These are phyloP conservation scores for Durio zibethinus DNA, from an alignment of 345 rosid genomes.

Conservation along the genomic window DNA sequence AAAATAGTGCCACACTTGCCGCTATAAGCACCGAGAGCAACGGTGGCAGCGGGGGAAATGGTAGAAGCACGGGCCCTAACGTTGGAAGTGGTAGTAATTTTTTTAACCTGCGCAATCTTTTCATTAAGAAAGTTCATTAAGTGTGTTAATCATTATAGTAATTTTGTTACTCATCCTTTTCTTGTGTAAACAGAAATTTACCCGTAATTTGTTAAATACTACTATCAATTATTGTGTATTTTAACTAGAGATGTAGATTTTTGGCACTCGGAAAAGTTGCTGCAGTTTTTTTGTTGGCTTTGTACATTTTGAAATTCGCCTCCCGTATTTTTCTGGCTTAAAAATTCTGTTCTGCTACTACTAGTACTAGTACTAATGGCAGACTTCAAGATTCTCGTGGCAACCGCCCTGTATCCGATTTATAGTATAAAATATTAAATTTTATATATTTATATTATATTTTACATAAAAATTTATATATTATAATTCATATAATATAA, in stretches of 20 bases:
- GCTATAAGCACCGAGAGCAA: not conserved
- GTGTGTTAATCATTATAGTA: not conserved
- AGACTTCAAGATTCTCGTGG: no score
- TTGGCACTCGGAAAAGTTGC: not conserved
- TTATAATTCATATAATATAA: no score
- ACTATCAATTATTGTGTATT: not conserved
- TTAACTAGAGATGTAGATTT: not conserved
- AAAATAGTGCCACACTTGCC: constrained; percentile 14
- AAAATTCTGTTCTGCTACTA: no score
- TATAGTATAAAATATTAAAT: no score
- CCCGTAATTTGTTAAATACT: not conserved
- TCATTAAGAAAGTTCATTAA: constrained; percentile 62
- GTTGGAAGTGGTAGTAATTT: constrained; percentile 14
- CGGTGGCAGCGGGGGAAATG: not conserved
- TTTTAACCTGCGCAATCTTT: constrained; percentile 67
- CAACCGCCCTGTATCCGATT: no score
- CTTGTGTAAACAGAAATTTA: not conserved
- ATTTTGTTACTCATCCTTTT: not conserved
- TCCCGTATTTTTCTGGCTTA: no score
- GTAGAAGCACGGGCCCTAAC: not conserved
- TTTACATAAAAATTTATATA: no score
- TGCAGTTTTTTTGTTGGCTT: not conserved
- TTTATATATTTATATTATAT: no score
- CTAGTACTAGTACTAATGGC: no score
- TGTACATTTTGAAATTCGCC: not conserved